Conservation (phyloP, 106 monocot genomes). For the Posidonia australis region DNA sequence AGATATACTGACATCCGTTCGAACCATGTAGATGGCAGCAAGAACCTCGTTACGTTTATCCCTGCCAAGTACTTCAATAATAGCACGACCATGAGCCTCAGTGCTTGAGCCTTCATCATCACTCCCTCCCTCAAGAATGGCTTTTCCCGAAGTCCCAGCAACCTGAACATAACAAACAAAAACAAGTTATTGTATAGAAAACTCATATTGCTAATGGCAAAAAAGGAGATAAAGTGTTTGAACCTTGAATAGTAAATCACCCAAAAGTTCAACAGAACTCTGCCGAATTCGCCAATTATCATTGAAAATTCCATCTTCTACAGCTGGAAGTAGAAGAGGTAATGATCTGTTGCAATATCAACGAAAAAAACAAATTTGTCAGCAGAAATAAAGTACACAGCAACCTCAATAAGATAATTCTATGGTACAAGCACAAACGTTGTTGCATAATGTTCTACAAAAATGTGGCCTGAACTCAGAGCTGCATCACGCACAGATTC, state of each 20-base stretch:
- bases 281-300: slow-evolving; percentile 99
- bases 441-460: slow-evolving; percentile 98
- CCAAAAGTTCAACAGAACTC: slow-evolving; percentile 93
- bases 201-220: not conserved
- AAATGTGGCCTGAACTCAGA: slow-evolving; percentile 95
- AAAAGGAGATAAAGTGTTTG: not conserved
- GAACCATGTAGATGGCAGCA: slow-evolving; percentile 95
- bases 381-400: not conserved
- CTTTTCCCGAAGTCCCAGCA: slow-evolving; percentile 97
- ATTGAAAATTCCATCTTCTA: slow-evolving; percentile 97
- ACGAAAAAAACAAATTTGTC: not conserved
- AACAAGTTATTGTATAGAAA: not conserved
- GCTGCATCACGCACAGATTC: slow-evolving; percentile 99
- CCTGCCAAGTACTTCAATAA: slow-evolving; percentile 85
- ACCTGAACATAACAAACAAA: slow-evolving; percentile 28
- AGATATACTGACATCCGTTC: slow-evolving; percentile 89
- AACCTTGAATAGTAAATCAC: slow-evolving; percentile 98
- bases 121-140: slow-evolving; percentile 93
- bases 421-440: slow-evolving; percentile 33
- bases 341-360: slow-evolving; percentile 49
- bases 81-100: slow-evolving; percentile 98
- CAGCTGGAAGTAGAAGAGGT: slow-evolving; percentile 80
- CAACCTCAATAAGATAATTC: not conserved
- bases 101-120: slow-evolving; percentile 99
- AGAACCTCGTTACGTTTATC: slow-evolving; percentile 89